Base-by-base conservation (phyloP, 495 filamentous ascomycete species). In the Monascus purpureus region DNA sequence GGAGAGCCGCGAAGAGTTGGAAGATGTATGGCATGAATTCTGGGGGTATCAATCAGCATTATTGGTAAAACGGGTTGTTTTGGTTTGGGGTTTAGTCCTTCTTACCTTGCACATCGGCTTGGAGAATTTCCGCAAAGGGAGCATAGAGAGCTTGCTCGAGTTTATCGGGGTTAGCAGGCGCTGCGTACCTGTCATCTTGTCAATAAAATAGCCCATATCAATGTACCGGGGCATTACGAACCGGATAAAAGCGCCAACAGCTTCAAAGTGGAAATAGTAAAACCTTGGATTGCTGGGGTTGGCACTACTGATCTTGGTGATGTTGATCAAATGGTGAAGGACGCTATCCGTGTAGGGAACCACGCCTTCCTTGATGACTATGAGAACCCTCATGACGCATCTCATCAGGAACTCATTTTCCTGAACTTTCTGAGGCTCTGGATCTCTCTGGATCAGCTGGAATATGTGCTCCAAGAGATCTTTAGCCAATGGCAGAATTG, bases 391-490 rank as follows among this genome's bases (percentile, higher is more conserved):
- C 92, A 99, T 99, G 17, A 94, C 80, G 52, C 92, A 96, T 33
- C 80, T 77, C 86, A 99, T 95, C 39, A 99, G 57, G 52, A 94
- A 99, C 50, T 99, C 92, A 47, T 99, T 96, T 56, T 99, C 92
- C 50, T 96, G 90, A 36, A 96, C 74, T 66, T 95, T 96, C 41
- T 88, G 73, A 13, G 92, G 79, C 7, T 77, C 75, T 0, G 64
- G 58, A 39, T 93, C 75, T 37, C 75, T 77, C 40, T 88, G 75
- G 35, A 99, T 83, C 11, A 99, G 62, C 26, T 70, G 70, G 63
- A 99, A 96, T n/a, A 96, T 72, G 45, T 96, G 90, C 37, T 85
- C 68, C 18, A 96, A 58, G 9, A 99, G 67, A 39, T 90, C 81
- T 47, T 83, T 84, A 13, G 90, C 73, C 44, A 87, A 75, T 1